phyloP scores from a whole-genome alignment of 495 filamentous ascomycete genomes.

The Cryomyces minteri region DNA sequence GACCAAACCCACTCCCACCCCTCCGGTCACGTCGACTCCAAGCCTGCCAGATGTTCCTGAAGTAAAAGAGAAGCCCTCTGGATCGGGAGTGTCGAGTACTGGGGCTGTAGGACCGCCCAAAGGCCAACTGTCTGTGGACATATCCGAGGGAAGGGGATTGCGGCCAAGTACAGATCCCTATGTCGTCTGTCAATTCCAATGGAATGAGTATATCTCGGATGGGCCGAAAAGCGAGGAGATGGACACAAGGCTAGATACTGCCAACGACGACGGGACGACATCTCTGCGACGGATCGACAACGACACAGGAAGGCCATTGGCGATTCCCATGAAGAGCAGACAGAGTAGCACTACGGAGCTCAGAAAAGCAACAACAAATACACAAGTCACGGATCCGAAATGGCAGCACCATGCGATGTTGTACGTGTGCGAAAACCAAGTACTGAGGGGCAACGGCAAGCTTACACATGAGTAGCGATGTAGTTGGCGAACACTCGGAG shows the following conservation, averaged over 20 bases:
- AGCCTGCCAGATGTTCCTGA: background rate
- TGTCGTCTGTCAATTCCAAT: conserved; percentile 91
- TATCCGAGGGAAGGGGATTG: conserved; percentile 66
- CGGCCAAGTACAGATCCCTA: conserved; percentile 75
- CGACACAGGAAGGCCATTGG: conserved; percentile 67
- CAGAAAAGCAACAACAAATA: conserved; percentile 24
- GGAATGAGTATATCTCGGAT: conserved; percentile 85
- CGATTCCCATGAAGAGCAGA: conserved; percentile 87
- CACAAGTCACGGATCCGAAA: conserved; percentile 68
- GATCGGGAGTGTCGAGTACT: background rate
- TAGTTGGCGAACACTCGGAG: conserved; percentile 79
- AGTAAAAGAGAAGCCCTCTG: background rate
- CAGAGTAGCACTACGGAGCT: conserved; percentile 64
- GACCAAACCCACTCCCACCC: conserved; percentile 13
- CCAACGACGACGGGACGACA: conserved; percentile 26
- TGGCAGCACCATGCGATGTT: conserved; percentile 95
- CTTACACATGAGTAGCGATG: conserved; percentile 44
- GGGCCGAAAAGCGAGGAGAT: conserved; percentile 42
- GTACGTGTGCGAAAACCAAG: conserved; percentile 38
- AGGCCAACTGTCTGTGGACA: conserved; percentile 78
- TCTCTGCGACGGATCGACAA: conserved; percentile 45
- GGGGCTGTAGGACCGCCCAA: conserved; percentile 50
- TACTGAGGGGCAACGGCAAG: background rate
- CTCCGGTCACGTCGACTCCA: background rate
- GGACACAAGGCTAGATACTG: no score